Evolutionary conservation across 352 stramenopile genomes (phyloP).

Genomic region (Pythium dissimile): DNA sequence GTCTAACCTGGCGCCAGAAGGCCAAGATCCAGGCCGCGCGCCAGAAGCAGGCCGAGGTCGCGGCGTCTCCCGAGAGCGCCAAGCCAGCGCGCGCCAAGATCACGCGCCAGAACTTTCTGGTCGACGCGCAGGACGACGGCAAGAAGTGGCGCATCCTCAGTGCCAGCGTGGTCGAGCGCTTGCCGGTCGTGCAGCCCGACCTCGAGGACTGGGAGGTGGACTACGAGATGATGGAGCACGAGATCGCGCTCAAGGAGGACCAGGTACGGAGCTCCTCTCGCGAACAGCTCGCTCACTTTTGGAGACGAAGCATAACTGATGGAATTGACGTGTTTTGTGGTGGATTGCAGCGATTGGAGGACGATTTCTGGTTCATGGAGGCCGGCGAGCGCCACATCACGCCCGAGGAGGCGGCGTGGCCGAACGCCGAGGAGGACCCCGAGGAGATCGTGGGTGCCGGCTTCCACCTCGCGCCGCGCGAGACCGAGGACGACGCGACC

Average conservation of each 20-base stretch:
- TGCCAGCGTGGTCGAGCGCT: conserved; percentile 66
- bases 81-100: conserved; percentile 49
- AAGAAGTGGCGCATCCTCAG: conserved; percentile 82
- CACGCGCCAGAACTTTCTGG: conserved; percentile 53
- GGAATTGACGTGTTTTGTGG: not conserved
- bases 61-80: too few species aligned
- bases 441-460: conserved; percentile 71
- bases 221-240: conserved; percentile 70
- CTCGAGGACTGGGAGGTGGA: conserved; percentile 71
- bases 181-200: conserved; percentile 75
- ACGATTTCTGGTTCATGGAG: conserved; percentile 87
- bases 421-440: conserved; percentile 52
- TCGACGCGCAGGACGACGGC: conserved; percentile 57
- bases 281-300: too few species aligned
- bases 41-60: conserved; percentile 6
- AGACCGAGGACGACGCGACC: conserved; percentile 69
- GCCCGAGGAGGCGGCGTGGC: conserved; percentile 68
- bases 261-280: conserved; percentile 30
- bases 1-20: conserved; percentile 69
- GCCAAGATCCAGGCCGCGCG: conserved; percentile 39
- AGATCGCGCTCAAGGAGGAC: conserved; percentile 69
- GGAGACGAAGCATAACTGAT: not conserved
- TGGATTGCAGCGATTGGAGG: conserved; percentile 45
- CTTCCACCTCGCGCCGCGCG: conserved; percentile 71
- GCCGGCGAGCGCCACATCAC: conserved; percentile 64